A percentile compares a stretch with the other conserved stretches of the same genome.
phyloP scores from a whole-genome alignment of 1,284 basidiomycete genomes.

The Dichomitus squalens region DNA sequence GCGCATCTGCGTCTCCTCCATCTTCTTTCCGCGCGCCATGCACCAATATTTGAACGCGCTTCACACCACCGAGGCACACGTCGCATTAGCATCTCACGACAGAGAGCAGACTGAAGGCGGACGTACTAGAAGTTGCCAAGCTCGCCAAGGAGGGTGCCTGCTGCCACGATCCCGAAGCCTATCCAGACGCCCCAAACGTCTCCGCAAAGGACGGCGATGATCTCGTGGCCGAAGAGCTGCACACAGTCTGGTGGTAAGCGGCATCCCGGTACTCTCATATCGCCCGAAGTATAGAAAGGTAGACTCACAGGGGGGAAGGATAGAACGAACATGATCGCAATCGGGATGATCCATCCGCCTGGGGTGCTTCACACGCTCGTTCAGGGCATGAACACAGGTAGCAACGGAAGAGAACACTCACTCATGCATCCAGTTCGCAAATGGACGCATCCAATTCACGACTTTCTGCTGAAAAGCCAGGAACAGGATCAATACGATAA shows the following conservation, averaged over 20 bases:
- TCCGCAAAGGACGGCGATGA: conserved; percentile 72
- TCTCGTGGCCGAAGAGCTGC: conserved; percentile 76
- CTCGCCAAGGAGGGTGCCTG: conserved; percentile 68
- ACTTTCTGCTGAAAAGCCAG: conserved; percentile 59
- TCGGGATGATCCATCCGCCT: conserved; percentile 83
- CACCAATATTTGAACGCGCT: conserved; percentile 65
- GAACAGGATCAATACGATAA: conserved; percentile 45
- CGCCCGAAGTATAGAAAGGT: too few species aligned
- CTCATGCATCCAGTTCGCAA: conserved; percentile 50
- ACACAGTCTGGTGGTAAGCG: background rate
- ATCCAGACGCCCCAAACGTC: conserved; percentile 72
- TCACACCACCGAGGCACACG: background rate
- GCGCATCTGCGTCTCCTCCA: conserved; percentile 67
- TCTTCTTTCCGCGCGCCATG: conserved; percentile 64
- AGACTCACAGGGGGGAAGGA: conserved; percentile 71
- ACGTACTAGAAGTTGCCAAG: conserved; percentile 66
- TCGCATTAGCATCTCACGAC: background rate
- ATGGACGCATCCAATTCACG: conserved; percentile 55
- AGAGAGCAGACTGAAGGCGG: background rate
- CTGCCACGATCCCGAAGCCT: conserved; percentile 68
- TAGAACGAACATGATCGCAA: conserved; percentile 75
- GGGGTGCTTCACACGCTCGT: conserved; percentile 19
- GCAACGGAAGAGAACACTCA: conserved; percentile 27
- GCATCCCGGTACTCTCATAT: background rate
- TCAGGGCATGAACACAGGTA: too few species aligned